Evolutionary conservation across 768 basidiomycete genomes (phyloP), one percentile per base, ranked within the genome.

Genomic region (Suillus decipiens): DNA sequence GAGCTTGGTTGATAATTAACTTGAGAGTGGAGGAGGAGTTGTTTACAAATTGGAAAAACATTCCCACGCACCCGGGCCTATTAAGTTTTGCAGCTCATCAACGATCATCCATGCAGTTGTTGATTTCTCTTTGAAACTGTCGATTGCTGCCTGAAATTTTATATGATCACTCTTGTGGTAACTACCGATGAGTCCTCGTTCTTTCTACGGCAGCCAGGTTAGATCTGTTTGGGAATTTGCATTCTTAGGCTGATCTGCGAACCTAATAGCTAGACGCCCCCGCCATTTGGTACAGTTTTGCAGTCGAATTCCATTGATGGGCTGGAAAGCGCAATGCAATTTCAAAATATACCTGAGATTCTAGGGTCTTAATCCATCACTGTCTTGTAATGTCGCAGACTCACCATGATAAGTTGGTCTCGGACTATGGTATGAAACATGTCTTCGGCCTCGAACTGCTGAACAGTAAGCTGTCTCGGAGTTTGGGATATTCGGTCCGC

Each of bases 1-100:
- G 36, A 24, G 15, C 59, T 60, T 60, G 42, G 50, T 59, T 50
- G 57, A 50, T n/a, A 31, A 55, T 56, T 36, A 2, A 37, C 8
- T 60, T n/a, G 31, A 11, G 36, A 37, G 53, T n/a, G n/a, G 45
- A 31, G 11, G 19, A 31, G 22, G 53, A 34, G 53, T 28, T 28
- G 28, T 28, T 28, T 28, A 28, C 28, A 28, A 28, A 28, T 28
- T 54, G 7, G 53, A n/a, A 36, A n/a, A 3, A 12, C 36, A 1
- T n/a, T 54, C 53, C 33, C 53, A 54, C 53, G 19, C 7, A 11
- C 17, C 19, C 14, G 4, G 24, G 12, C 36, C 11, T 28, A 28
- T 28, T 28, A 28, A 28, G 28, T 28, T 43, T 19, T n/a, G n/a
- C n/a, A n/a, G n/a, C n/a, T n/a, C n/a, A n/a, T n/a, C n/a, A n/a